Percentiles rank a stretch among this genome's conserved stretches.
Conservation (phyloP, 768 basidiomycete species). For the Tricholoma furcatifolium region DNA sequence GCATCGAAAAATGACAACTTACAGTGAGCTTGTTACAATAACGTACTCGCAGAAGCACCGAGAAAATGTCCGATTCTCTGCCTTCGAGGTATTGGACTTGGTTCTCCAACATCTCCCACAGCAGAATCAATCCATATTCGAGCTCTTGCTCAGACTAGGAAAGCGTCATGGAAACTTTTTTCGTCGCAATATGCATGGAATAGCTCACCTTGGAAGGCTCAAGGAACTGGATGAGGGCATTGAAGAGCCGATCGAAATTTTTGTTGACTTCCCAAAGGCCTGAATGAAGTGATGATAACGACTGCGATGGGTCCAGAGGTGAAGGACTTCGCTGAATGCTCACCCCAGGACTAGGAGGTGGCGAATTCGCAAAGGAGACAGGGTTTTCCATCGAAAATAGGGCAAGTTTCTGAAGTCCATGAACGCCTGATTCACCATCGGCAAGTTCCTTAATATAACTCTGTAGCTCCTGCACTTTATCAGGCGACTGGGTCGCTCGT, state of each 20-base stretch:
- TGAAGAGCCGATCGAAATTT: conserved; percentile 69
- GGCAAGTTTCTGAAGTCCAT: conserved; percentile 64
- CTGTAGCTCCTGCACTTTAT: conserved; percentile 50
- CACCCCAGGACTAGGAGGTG: conserved; percentile 53
- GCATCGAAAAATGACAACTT: conserved; percentile 19
- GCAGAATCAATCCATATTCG: conserved; percentile 75
- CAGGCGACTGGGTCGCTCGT: conserved; percentile 35
- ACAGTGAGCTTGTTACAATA: conserved; percentile 74
- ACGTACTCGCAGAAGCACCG: conserved; percentile 66
- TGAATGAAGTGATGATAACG: conserved; percentile 43
- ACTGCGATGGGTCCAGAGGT: conserved; percentile 42
- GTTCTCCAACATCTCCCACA: conserved; percentile 83
- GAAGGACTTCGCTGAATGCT: conserved; percentile 57
- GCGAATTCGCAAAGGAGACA: conserved; percentile 49
- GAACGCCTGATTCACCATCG: conserved; percentile 47
- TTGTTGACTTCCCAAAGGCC: conserved; percentile 75
- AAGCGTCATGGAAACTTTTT: neutral
- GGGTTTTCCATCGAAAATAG: conserved; percentile 62
- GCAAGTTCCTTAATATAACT: conserved; percentile 54
- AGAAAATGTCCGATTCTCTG: conserved; percentile 74
- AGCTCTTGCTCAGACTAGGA: conserved; percentile 60
- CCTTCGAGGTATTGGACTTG: conserved; percentile 76
- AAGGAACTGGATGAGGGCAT: conserved; percentile 61
- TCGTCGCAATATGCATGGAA: neutral
- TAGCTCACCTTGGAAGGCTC: conserved; percentile 57